Evolutionary conservation across 2,329 filamentous ascomycete species (phyloP).

Genomic region (Stachybotrys chartarum): DNA sequence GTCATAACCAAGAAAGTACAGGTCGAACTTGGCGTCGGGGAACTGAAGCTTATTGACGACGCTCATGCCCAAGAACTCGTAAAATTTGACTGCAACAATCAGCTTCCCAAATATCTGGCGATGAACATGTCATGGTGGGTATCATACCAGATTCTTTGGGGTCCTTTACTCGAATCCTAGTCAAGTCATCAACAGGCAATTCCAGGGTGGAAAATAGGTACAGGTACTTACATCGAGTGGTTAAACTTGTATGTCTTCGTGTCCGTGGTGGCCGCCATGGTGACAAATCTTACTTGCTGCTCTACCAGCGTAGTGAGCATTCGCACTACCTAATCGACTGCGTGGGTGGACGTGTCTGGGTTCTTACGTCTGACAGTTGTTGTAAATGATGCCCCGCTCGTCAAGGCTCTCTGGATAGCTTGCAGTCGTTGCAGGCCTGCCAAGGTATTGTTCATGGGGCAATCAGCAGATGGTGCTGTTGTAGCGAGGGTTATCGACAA

Average conservation of each 20-base stretch:
- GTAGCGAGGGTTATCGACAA: not conserved
- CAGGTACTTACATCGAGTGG: conserved; percentile 66
- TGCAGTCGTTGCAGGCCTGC: conserved; percentile 11
- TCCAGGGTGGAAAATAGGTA: not conserved
- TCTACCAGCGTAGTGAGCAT: not conserved
- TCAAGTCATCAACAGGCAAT: conserved; percentile 5
- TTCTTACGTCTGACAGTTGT: not conserved
- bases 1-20: conserved; percentile 93
- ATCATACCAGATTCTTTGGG: conserved; percentile 64
- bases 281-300: conserved; percentile 26
- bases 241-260: conserved; percentile 74
- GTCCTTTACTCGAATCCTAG: conserved; percentile 89
- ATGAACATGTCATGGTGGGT: conserved; percentile 11
- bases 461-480: not conserved
- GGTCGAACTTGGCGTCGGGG: conserved; percentile 84
- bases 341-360: too few relatives aligned
- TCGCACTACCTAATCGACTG: too few relatives aligned
- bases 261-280: conserved; percentile 66
- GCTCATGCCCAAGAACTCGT: conserved; percentile 85
- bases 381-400: not conserved
- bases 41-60: conserved; percentile 74
- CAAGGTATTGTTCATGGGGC: not conserved
- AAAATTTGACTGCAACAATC: conserved; percentile 68
- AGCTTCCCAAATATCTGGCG: not conserved
- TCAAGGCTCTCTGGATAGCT: conserved; percentile 11